phyloP scores from a whole-genome alignment of 768 basidiomycete species.

The Lepiota brunneoincarnata region DNA sequence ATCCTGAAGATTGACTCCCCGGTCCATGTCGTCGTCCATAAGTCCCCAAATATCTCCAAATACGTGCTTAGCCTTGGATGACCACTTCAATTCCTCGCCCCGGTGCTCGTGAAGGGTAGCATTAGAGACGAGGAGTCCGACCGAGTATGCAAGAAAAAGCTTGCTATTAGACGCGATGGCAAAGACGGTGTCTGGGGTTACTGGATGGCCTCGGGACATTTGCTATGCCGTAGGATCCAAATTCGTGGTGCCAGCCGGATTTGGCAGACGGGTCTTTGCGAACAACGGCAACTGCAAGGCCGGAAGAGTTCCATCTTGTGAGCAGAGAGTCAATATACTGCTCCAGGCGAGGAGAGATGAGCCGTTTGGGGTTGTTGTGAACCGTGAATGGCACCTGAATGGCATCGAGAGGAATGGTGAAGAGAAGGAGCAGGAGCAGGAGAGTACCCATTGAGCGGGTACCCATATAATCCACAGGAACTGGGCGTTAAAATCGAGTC shows the following conservation, averaged over 20 bases:
- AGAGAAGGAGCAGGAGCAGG: no score
- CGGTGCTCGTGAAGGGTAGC: constrained; percentile 26
- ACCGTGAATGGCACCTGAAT: no score
- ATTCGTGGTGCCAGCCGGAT: constrained; percentile 36
- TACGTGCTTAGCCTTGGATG: constrained; percentile 32
- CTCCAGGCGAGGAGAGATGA: constrained; percentile 25
- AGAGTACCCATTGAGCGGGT: no score
- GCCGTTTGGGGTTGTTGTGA: no score
- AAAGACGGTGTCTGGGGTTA: constrained; percentile 42
- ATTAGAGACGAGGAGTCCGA: constrained; percentile 38
- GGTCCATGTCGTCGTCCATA: constrained; percentile 33
- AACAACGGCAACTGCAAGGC: constrained; percentile 37
- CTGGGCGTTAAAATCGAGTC: no score
- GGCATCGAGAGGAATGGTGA: no score
- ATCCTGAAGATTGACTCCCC: constrained; percentile 35
- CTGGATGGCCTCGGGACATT: constrained; percentile 28
- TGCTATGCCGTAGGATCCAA: constrained; percentile 35
- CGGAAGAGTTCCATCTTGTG: constrained; percentile 35
- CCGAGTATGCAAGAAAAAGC: constrained; percentile 35
- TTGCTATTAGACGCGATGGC: constrained; percentile 45
- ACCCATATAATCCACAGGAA: no score
- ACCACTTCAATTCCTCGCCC: constrained; percentile 32
- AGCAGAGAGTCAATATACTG: constrained; percentile 25
- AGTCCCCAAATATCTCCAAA: constrained; percentile 33
- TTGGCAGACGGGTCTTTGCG: constrained; percentile 26